These are phyloP conservation scores for Simplicillium aogashimaense DNA, from an alignment of 2,329 filamentous ascomycete genomes.

Conservation along the genomic window DNA sequence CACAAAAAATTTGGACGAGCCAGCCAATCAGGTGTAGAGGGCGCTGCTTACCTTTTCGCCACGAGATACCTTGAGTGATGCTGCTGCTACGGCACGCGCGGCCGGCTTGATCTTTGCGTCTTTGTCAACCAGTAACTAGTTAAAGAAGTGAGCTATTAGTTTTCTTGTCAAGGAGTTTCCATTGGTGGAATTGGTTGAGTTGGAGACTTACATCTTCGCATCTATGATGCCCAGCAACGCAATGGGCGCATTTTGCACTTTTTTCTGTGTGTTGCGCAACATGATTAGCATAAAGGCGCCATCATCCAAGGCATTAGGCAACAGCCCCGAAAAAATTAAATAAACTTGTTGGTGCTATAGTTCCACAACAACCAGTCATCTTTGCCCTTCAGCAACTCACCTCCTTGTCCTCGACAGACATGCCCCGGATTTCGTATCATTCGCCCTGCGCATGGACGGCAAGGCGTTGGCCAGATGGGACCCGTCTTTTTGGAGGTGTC, in stretches of 20 bases:
- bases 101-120: slow-evolving; percentile 9
- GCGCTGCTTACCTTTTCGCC: slow-evolving; percentile 7
- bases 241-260: slow-evolving; percentile 9
- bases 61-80: slow-evolving; percentile 7
- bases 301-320: too few relatives aligned
- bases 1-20: too few relatives aligned
- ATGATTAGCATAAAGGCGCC: too few relatives aligned
- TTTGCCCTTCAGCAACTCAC: slow-evolving; percentile 1
- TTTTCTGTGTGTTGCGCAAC: slow-evolving; percentile 3
- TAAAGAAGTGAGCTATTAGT: too few relatives aligned
- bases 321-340: too few relatives aligned
- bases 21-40: not conserved
- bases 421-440: slow-evolving; percentile 8
- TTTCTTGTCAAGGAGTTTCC: too few relatives aligned
- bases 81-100: slow-evolving; percentile 8
- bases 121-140: slow-evolving; percentile 8
- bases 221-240: slow-evolving; percentile 7
- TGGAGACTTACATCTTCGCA: slow-evolving; percentile 7
- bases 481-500: slow-evolving; percentile 3
- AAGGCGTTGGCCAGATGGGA: slow-evolving; percentile 7
- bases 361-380: too few relatives aligned
- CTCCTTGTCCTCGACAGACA: slow-evolving; percentile 7
- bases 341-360: too few relatives aligned
- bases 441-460: slow-evolving; percentile 7
- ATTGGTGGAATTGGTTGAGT: too few relatives aligned